Conservation (phyloP, 176 grass and related monocot genomes). For the Oryza punctata region DNA sequence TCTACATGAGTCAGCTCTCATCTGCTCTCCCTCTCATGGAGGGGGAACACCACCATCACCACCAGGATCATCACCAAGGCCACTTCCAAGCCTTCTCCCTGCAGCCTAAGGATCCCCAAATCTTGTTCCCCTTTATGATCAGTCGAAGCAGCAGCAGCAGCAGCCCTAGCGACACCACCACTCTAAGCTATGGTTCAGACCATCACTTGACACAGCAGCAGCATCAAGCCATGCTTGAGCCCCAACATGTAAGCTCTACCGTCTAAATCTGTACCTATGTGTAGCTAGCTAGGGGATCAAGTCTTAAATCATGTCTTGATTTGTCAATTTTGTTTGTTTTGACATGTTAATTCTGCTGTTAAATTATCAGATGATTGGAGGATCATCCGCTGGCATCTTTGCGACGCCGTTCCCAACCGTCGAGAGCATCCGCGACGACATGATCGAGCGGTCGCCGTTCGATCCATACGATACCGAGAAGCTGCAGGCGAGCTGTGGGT, state of each 20-base stretch:
- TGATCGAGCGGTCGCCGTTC: constrained; percentile 53
- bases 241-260: constrained; percentile 38
- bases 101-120: constrained; percentile 45
- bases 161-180: constrained; percentile 32
- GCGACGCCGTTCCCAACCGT: constrained; percentile 47
- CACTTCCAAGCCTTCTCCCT: constrained; percentile 66
- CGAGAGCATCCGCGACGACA: constrained; percentile 61
- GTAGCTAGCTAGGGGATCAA: not conserved
- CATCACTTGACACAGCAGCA: constrained; percentile 47
- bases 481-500: constrained; percentile 18
- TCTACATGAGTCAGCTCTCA: constrained; percentile 83
- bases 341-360: not conserved
- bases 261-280: not conserved
- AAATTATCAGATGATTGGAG: constrained; percentile 45
- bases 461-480: constrained; percentile 52
- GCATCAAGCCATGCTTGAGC: constrained; percentile 21
- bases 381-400: constrained; percentile 31
- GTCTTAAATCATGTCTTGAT: not conserved
- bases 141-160: constrained; percentile 41
- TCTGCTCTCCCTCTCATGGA: constrained; percentile 64
- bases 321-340: not conserved
- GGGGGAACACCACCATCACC: constrained; percentile 51
- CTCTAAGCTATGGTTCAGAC: constrained; percentile 42
- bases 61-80: constrained; percentile 32
- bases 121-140: constrained; percentile 68